Evolutionary conservation across 1,139 yeast species (phyloP), one percentile per base, ranked within the genome.

Genomic region (Protomyces inouyei): DNA sequence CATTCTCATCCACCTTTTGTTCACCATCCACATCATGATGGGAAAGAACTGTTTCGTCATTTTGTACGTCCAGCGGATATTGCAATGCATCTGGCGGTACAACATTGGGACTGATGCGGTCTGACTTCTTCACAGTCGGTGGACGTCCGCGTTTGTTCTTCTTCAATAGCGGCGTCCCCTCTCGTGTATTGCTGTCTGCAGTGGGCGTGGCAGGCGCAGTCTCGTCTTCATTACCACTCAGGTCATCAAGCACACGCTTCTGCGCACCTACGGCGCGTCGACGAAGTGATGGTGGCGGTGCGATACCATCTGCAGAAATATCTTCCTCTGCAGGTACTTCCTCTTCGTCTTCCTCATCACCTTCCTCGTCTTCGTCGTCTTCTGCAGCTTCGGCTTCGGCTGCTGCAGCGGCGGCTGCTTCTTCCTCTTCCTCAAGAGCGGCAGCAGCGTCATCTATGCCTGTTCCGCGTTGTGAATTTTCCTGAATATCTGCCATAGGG

Each of bases 1-100:
- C 98, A 66, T 81, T 73, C 52, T 75, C 79, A 68, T 84, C 86
- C 53, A 93, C 83, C 74, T 93, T 93, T 18, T 78, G 80, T 67
- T 85, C 87, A 55, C 98, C 98, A 66, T 84, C 85, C 3, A 85
- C 83, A 75, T 93, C 98, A 23, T 43, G 48, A 69, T 83, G 87
- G 0, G 88, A 88, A n/a, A 91, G 80, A 4, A 83, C 84, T 60
- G 87, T 85, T 76, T 93, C 98, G 73, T 92, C 97, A 70, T 86
- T 82, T n/a, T 77, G 78, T 4, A 90, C 81, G 52, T 80, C 79
- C 66, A 85, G 76, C 18, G 80, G 79, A 45, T 76, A 75, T 21
- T 46, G 45, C 4, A 59, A 25, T 2, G 63, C 63, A 21, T 59
- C 63, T 10, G 25, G 52, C 8, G 63, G 63, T 9, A 52, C 63